phyloP scores from a whole-genome alignment of 345 rosid species.

The Lepidium didymum region DNA sequence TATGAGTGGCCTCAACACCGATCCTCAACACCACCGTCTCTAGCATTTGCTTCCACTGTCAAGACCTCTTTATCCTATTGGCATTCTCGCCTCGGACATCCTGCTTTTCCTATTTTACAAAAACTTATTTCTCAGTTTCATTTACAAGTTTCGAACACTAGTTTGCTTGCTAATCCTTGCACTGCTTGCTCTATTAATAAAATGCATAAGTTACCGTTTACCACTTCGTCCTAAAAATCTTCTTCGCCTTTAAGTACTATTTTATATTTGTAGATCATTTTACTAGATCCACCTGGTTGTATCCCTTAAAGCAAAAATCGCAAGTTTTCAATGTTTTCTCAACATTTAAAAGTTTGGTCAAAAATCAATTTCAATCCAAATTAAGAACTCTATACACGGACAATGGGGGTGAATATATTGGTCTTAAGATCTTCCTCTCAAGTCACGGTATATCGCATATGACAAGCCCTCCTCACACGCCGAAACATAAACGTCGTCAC shows the following conservation, averaged over 20 bases:
- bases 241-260: background rate
- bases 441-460: background rate
- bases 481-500: background rate
- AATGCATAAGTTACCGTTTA: background rate
- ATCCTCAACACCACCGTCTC: background rate
- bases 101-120: background rate
- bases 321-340: background rate
- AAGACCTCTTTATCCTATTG: background rate
- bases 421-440: background rate
- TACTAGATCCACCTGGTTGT: background rate
- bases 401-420: background rate
- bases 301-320: background rate
- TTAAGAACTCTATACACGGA: background rate
- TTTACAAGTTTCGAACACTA: background rate
- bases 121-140: background rate
- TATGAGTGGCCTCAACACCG: too few relatives aligned
- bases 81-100: background rate
- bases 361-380: background rate
- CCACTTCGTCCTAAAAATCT: background rate
- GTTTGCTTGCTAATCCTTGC: background rate
- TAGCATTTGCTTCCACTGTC: background rate
- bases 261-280: background rate
- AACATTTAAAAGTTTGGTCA: background rate
- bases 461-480: background rate
- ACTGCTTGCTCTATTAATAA: background rate